These are phyloP conservation scores for Scleromitrula shiraiana DNA, from an alignment of 2,329 filamentous ascomycete genomes.

Conservation along the genomic window DNA sequence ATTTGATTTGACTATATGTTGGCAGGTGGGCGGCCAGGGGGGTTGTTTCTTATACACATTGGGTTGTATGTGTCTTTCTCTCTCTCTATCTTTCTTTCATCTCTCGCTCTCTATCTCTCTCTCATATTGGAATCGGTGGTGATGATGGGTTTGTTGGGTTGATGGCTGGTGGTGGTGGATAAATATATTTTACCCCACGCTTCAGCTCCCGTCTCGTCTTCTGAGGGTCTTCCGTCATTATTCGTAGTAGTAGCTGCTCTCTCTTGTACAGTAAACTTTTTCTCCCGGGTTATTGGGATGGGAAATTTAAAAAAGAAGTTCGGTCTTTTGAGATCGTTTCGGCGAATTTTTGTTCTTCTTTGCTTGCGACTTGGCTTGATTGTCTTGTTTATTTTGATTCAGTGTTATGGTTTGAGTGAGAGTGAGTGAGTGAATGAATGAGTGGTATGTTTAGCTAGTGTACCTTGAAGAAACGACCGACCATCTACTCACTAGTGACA, in stretches of 20 bases:
- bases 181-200: too few species aligned
- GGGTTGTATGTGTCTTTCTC: not conserved
- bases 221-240: not conserved
- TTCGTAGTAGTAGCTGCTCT: not conserved
- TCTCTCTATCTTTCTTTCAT: not conserved
- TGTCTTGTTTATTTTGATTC: not conserved
- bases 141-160: slow-evolving; percentile 1
- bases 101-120: too few species aligned
- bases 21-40: not conserved
- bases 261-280: slow-evolving; percentile 8
- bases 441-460: not conserved
- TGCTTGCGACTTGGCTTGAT: too few species aligned
- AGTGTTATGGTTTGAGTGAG: too few species aligned
- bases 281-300: not conserved
- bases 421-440: too few species aligned
- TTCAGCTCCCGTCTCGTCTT: too few species aligned
- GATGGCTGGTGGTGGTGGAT: not conserved
- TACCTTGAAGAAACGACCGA: too few species aligned
- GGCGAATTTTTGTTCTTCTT: too few species aligned
- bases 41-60: not conserved
- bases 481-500: too few species aligned
- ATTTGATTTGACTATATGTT: not conserved
- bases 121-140: too few species aligned
- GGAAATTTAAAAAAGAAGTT: not conserved
- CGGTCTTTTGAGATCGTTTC: not conserved